These are phyloP conservation scores for Naematelia encephala DNA, from an alignment of 768 basidiomycete genomes.

Conservation along the genomic window DNA sequence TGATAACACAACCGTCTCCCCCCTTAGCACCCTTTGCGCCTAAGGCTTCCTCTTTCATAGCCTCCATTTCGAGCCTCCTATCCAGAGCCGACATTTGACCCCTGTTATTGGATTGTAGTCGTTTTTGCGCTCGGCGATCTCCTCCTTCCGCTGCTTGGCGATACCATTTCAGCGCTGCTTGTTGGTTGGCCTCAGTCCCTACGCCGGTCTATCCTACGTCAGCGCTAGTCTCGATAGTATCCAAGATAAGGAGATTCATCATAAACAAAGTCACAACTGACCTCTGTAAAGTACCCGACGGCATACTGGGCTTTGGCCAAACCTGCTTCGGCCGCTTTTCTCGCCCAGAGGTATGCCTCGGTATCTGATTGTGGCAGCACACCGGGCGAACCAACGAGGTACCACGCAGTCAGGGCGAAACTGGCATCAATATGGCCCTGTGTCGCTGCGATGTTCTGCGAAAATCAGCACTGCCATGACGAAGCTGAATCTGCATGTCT, in stretches of 20 bases:
- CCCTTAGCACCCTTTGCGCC: slow-evolving; percentile 11
- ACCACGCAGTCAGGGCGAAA: slow-evolving; percentile 98
- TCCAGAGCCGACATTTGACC: slow-evolving; percentile 30
- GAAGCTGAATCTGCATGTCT: no score
- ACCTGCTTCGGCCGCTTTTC: slow-evolving; percentile 87
- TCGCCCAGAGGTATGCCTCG: slow-evolving; percentile 96
- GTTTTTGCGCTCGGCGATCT: slow-evolving; percentile 86
- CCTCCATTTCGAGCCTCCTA: slow-evolving; percentile 44
- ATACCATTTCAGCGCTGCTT: slow-evolving; percentile 68
- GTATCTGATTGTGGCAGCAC: slow-evolving; percentile 98
- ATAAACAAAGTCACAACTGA: slow-evolving; percentile 38
- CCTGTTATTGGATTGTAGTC: slow-evolving; percentile 59
- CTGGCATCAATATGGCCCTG: slow-evolving; percentile 96
- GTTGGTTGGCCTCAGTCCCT: slow-evolving; percentile 44
- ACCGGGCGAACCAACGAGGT: slow-evolving; percentile 95
- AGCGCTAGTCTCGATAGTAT: slow-evolving; percentile 2
- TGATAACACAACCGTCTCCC: slow-evolving; percentile 45
- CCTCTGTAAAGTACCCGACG: slow-evolving; percentile 92
- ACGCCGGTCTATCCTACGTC: slow-evolving; percentile 60
- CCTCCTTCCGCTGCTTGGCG: slow-evolving; percentile 85
- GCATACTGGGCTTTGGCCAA: slow-evolving; percentile 96
- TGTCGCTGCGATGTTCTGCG: slow-evolving; percentile 93
- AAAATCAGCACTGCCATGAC: slow-evolving; percentile 8
- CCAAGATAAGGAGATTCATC: not conserved
- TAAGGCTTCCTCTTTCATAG: slow-evolving; percentile 36